phyloP scores from a whole-genome alignment of 2,329 filamentous ascomycete genomes.

The Mollisia scopiformis region DNA sequence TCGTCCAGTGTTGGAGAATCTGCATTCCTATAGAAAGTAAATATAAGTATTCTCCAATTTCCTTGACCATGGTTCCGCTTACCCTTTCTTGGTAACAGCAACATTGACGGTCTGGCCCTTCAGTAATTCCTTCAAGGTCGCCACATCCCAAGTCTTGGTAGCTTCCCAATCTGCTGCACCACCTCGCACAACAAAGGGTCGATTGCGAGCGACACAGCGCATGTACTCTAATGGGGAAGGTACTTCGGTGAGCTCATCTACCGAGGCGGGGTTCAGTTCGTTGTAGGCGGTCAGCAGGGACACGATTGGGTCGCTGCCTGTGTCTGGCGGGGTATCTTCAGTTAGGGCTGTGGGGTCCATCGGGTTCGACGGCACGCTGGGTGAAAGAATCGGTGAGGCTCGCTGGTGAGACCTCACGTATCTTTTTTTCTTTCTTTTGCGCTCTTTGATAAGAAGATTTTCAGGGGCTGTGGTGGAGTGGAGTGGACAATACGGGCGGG shows the following conservation, averaged over 20 bases:
- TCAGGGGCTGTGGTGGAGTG: neutral
- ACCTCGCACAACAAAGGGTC: slow-evolving; percentile 71
- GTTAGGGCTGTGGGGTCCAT: neutral
- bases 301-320: slow-evolving; percentile 44
- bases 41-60: neutral
- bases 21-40: slow-evolving; percentile 41
- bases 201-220: slow-evolving; percentile 73
- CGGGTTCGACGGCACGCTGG: neutral
- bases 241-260: slow-evolving; percentile 65
- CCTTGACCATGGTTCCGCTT: no score
- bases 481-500: neutral
- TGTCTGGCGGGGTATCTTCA: neutral
- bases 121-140: slow-evolving; percentile 60
- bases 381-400: neutral
- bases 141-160: slow-evolving; percentile 61
- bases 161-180: slow-evolving; percentile 68
- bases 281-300: slow-evolving; percentile 71
- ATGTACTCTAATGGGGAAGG: slow-evolving; percentile 81
- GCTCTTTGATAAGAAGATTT: neutral
- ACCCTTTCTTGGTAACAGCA: slow-evolving; percentile 67
- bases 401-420: neutral
- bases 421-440: no score
- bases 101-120: slow-evolving; percentile 67
- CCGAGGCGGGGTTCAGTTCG: slow-evolving; percentile 65
- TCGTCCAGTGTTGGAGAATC: slow-evolving; percentile 53